Percentiles rank a stretch among this genome's conserved stretches.
Conservation (phyloP, 495 filamentous ascomycete genomes). For the Apiosordaria backusii region DNA sequence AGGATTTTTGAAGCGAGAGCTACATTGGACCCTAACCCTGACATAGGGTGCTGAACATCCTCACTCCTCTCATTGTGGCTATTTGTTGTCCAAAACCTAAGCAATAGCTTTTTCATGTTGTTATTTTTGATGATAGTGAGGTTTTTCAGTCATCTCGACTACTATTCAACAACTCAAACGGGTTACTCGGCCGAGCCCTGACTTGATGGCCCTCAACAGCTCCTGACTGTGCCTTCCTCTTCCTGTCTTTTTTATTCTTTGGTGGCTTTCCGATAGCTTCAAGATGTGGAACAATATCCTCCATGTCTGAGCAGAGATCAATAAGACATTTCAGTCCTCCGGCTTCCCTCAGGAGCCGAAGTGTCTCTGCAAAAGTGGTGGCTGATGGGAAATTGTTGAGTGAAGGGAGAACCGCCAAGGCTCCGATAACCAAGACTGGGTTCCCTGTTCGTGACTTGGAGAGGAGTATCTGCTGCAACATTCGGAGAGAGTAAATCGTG, state of each 20-base stretch:
- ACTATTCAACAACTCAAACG: constrained; percentile 16
- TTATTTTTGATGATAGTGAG: background rate
- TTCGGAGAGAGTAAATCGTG: constrained; percentile 62
- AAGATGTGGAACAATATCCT: constrained; percentile 20
- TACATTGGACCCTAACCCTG: constrained; percentile 18
- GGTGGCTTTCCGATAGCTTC: constrained; percentile 10
- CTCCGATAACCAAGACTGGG: background rate
- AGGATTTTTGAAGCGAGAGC: background rate
- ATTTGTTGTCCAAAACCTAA: background rate
- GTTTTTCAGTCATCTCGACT: constrained; percentile 4
- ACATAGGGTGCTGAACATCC: background rate
- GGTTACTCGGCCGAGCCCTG: constrained; percentile 16
- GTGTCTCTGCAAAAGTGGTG: constrained; percentile 17
- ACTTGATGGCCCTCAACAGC: background rate
- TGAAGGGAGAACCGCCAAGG: constrained; percentile 19
- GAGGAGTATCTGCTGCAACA: constrained; percentile 54
- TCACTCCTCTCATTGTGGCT: background rate
- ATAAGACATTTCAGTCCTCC: constrained; percentile 18
- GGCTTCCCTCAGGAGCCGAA: constrained; percentile 12
- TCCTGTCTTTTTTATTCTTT: constrained; percentile 15
- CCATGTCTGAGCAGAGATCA: constrained; percentile 12
- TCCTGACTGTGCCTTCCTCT: constrained; percentile 13
- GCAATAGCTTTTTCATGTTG: too few relatives aligned
- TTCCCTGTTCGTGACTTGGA: constrained; percentile 15
- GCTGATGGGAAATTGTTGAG: constrained; percentile 22